Base-by-base conservation (phyloP, 1,284 basidiomycete species). In the Fistulina hepatica region DNA sequence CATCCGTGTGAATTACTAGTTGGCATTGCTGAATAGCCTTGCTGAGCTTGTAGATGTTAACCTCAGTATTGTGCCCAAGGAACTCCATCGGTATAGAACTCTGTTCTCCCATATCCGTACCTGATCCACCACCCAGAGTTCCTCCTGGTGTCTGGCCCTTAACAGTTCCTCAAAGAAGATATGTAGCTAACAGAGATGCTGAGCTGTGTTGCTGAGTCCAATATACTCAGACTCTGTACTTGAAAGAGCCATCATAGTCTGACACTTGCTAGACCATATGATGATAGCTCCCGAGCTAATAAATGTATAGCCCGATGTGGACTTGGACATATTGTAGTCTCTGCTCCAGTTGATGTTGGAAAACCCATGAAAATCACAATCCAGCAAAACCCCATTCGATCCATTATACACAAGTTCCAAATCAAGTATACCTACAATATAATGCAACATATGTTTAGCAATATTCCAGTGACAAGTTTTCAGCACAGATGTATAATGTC, bases 141-240 rank as follows among this genome's bases (percentile, higher is more conserved):
- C n/a, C n/a, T n/a, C n/a, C n/a, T n/a, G n/a, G n/a, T n/a, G n/a
- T n/a, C n/a, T n/a, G n/a, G n/a, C n/a, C n/a, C n/a, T n/a, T n/a
- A n/a, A n/a, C 37, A 63, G 35, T 25, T 60, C 52, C 6, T 41
- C 30, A 24, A 63, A 44, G 9, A 63, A 43, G 30, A 56, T 51
- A 7, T 49, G 34, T 3, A 69, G 46, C 63, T 61, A 71, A 1
- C 59, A 23, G 2, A 54, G 45, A 40, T 71, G 63, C 21, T 51
- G 49, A 3, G 49, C 52, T 1, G 58, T 52, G 15, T 59, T 44
- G 2, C 53, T 45, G 9, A 56, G 46, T 2, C 61, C 60, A 34
- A 66, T 49, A 42, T 61, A 67, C 44, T 70, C 64, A 2, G 65
- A 59, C 40, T 67, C 63, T 0, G 57, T 59, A 1, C 61, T 62